Conservation (phyloP, 177 flowering plant species). For the Viscum album region DNA sequence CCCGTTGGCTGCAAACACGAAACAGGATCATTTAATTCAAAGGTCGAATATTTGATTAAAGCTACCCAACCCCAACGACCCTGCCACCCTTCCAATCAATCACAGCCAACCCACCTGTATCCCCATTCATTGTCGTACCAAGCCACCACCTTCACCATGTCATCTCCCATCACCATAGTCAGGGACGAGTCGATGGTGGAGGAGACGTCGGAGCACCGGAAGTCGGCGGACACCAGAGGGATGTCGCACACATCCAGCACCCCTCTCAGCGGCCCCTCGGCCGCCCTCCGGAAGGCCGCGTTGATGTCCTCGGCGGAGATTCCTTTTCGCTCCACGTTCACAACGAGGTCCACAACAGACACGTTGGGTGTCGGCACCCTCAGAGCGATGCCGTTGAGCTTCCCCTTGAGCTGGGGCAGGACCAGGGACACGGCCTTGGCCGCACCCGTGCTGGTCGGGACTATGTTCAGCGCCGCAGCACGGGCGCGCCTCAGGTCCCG, state of each 20-base stretch:
- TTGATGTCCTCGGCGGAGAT: constrained; percentile 83
- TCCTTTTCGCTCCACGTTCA: constrained; percentile 83
- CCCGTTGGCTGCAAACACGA: constrained; percentile 67
- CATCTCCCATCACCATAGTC: constrained; percentile 99
- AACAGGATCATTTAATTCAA: too few species aligned
- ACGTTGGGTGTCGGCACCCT: constrained; percentile 95
- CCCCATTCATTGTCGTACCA: constrained; percentile 99
- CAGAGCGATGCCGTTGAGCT: constrained; percentile 92
- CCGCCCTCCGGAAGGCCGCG: constrained; percentile 85
- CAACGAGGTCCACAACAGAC: constrained; percentile 86
- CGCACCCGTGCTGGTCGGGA: constrained; percentile 97
- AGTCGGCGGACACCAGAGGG: constrained; percentile 89
- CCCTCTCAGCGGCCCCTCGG: constrained; percentile 79
- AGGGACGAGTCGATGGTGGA: constrained; percentile 86
- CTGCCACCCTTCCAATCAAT: too few species aligned
- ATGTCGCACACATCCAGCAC: constrained; percentile 74
- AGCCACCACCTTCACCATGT: constrained; percentile 97
- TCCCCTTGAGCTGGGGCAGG: constrained; percentile 92
- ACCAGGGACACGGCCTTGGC: constrained; percentile 98
- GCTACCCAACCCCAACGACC: background rate
- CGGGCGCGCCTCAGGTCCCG: constrained; percentile 91
- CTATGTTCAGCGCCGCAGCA: constrained; percentile 94
- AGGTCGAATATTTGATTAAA: background rate
- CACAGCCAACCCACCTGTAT: constrained; percentile 50
- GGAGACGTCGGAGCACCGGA: constrained; percentile 84